Conservation (phyloP, 2,329 filamentous ascomycete genomes). For the Lithohypha guttulata region DNA sequence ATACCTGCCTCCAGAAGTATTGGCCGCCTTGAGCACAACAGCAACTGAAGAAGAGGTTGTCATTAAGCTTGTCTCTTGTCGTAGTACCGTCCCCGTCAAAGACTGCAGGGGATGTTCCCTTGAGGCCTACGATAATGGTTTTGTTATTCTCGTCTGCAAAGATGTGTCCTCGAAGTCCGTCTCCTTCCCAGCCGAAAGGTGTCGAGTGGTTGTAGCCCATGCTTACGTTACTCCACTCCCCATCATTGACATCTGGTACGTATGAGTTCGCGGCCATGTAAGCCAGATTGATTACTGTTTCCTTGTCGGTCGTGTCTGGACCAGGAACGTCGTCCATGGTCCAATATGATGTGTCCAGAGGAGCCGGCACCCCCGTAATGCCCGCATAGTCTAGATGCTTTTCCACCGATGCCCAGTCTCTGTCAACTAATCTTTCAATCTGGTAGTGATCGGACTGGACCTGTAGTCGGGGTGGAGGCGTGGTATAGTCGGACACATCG, state of each 20-base stretch:
- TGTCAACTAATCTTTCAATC: constrained; percentile 74
- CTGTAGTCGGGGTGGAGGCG: constrained; percentile 20
- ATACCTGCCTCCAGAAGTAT: constrained; percentile 82
- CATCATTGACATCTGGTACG: constrained; percentile 56
- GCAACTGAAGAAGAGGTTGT: constrained; percentile 96
- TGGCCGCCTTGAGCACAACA: constrained; percentile 92
- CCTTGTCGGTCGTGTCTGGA: constrained; percentile 75
- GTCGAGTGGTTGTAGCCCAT: constrained; percentile 71
- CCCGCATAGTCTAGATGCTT: constrained; percentile 64
- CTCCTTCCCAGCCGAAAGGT: constrained; percentile 85
- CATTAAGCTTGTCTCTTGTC: constrained; percentile 93
- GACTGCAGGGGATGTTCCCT: constrained; percentile 79
- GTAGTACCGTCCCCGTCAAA: constrained; percentile 97
- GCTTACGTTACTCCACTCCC: constrained; percentile 75
- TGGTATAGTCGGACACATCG: constrained; percentile 31
- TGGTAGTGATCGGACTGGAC: constrained; percentile 54
- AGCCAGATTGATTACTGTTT: constrained; percentile 72
- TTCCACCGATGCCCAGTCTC: constrained; percentile 66
- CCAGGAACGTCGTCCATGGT: constrained; percentile 64
- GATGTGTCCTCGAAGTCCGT: constrained; percentile 84
- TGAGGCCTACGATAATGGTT: constrained; percentile 83
- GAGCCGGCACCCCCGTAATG: constrained; percentile 54
- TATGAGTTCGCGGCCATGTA: constrained; percentile 87
- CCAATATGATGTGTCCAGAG: constrained; percentile 67
- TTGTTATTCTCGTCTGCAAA: constrained; percentile 78